These are phyloP conservation scores for Eragrostis nindensis DNA, from an alignment of 176 grass and related monocot genomes.

Conservation along the genomic window DNA sequence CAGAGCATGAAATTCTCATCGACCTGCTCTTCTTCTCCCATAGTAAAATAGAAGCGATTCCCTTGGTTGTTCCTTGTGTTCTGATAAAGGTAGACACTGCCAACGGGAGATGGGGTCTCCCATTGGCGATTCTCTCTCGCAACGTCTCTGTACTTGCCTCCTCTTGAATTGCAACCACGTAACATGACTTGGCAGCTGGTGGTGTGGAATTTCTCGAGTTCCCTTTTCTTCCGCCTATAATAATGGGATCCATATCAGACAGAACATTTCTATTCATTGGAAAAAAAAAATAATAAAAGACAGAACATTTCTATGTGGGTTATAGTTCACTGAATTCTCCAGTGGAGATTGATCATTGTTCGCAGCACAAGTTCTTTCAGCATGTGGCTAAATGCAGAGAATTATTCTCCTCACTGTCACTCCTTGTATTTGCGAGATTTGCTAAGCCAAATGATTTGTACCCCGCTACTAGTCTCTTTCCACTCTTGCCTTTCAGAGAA, in stretches of 20 bases:
- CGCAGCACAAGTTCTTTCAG: background rate
- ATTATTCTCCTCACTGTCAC: background rate
- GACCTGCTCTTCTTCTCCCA: background rate
- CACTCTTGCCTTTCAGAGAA: too few species aligned
- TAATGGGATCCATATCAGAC: background rate
- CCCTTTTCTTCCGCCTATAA: background rate
- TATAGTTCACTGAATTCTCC: background rate
- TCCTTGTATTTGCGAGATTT: background rate
- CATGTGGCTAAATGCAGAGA: background rate
- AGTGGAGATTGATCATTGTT: background rate
- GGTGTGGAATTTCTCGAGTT: background rate
- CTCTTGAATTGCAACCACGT: constrained; percentile 6
- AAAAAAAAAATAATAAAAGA: too few species aligned
- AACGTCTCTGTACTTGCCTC: background rate
- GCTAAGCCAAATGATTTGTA: background rate
- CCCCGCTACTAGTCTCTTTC: too few species aligned
- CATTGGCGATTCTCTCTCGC: too few species aligned
- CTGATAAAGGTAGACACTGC: background rate
- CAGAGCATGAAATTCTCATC: background rate
- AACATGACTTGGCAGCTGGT: constrained; percentile 3
- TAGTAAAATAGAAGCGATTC: background rate
- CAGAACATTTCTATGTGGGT: background rate
- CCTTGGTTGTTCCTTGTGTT: background rate
- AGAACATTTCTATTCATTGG: background rate
- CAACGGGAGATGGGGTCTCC: background rate